Conservation (phyloP, 805 yeast species). For the Nakazawaea ishiwadae region DNA sequence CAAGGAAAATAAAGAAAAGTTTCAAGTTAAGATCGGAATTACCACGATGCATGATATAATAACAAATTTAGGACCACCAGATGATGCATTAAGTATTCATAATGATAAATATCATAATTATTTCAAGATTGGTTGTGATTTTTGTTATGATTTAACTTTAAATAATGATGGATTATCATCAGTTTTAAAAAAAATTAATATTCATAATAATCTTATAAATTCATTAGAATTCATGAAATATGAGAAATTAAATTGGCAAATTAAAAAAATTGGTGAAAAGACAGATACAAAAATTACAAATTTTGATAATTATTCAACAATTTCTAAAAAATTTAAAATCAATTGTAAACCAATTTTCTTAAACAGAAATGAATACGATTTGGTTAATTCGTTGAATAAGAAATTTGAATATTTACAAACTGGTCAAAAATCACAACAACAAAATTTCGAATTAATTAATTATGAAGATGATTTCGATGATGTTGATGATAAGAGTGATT, state of each 20-base stretch:
- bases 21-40: conserved; percentile 29
- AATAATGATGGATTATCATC: conserved; percentile 23
- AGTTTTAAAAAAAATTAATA: conserved; percentile 36
- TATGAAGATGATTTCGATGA: conserved; percentile 19
- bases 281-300: no score
- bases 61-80: conserved; percentile 50
- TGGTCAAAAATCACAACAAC: neutral
- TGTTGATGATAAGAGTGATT: conserved; percentile 8
- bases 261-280: conserved; percentile 16
- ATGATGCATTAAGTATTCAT: conserved; percentile 33
- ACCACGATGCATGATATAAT: conserved; percentile 48
- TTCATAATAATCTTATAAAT: conserved; percentile 51
- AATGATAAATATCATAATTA: conserved; percentile 48
- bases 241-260: conserved; percentile 43
- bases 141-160: conserved; percentile 41
- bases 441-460: conserved; percentile 24
- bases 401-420: conserved; percentile 1
- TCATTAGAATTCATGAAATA: conserved; percentile 50
- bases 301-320: neutral
- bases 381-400: conserved; percentile 17
- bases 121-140: conserved; percentile 49
- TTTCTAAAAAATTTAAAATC: conserved; percentile 2
- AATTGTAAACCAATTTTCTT: conserved; percentile 24
- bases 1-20: no score
- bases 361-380: conserved; percentile 28